Evolutionary conservation across 305 asterid species (phyloP), one percentile per base, ranked within the genome.

Genomic region (Stenogyne calaminthoides): DNA sequence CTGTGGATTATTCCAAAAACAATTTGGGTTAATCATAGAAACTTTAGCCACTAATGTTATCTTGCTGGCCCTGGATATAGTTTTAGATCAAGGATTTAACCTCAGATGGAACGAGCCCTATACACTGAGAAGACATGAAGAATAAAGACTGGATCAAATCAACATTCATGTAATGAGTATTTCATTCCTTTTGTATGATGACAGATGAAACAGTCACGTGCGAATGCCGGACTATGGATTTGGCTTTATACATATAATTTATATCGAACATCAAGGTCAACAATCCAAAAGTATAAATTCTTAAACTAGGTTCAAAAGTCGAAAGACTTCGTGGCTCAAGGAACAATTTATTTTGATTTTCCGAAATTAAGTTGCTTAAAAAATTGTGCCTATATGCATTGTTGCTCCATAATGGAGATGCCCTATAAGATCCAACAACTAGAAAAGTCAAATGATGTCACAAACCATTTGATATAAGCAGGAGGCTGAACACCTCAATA

Each of bases 81-180:
- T 25, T 71, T 36, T 32, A 89, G 81, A 79, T 89, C 61, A 91
- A 86, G 54, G 84, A 84, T 81, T 88, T 91, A 22, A 78, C 84
- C 85, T 91, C 97, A 5, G 90, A 89, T 46, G 96, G 97, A 80
- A 89, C 81, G 56, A 22, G 37, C 63, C 59, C 59, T 54, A 16
- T 54, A 54, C 20, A 18, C 19, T 9, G 14, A 54, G 29, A 54
- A 54, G 12, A 54, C 59, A 16, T 9, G 8, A 54, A 7, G 10
- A 54, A 54, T 2, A 54, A 34, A n/a, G 69, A 34, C 72, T 16
- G 5, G 64, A 68, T 37, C 32, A 63, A 69, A 59, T 59, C 68
- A 46, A 66, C 34, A 71, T 29, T 37, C 39, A 62, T 11, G 19
- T 8, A 8, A 39, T 39, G 46, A 39, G 51, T 64, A 47, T 60